Base-by-base conservation (phyloP, 2,329 filamentous ascomycete genomes). In the Talaromyces amestolkiae region DNA sequence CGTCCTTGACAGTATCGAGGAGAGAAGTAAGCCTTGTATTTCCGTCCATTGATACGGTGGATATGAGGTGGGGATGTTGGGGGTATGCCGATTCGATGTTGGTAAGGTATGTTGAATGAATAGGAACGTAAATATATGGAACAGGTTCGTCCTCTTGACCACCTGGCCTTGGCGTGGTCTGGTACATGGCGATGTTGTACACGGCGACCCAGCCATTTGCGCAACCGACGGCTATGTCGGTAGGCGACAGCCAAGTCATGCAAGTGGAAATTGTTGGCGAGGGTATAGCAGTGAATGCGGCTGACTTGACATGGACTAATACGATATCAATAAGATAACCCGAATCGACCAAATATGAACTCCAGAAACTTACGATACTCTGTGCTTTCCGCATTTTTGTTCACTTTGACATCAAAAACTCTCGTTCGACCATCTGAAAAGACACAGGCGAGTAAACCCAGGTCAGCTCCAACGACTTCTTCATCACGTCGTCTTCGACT, bases 371-470 rank as follows among this genome's bases (percentile, higher is more conserved):
- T 69, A 78, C 76, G 67, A 60, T 72, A 79, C 69, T 78, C 75
- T 0, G 74, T 73, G 49, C 65, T 66, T 39, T 70, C 66, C 11
- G 72, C 67, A 27, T 72, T 68, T 27, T 69, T 68, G 51, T 69
- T 69, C 51, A 78, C 24, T 60, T 75, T 78, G n/a, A 88, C 71
- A 69, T 86, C 81, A 39, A 89, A 71, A 4, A 89, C 79, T 65
- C 85, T 78, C 4, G 86, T 74, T 56, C 74, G 78, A 5, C 87
- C 87, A 71, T 89, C 87, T n/a, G 79, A 81, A 78, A 84, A 88
- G 1, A 88, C 73, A 11, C 81, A 81, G 4, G 84, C 86, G 27
- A 89, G 77, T 7, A 88, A 74, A 0, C 85, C 86, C 41, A 87
- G 73, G 35, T 71, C 70, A 66, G 72, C 69, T 37, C 73, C 70